Evolutionary conservation across 257 asterid genomes (phyloP), one percentile per base, ranked within the genome.

Genomic region (Cruciata laevipes): DNA sequence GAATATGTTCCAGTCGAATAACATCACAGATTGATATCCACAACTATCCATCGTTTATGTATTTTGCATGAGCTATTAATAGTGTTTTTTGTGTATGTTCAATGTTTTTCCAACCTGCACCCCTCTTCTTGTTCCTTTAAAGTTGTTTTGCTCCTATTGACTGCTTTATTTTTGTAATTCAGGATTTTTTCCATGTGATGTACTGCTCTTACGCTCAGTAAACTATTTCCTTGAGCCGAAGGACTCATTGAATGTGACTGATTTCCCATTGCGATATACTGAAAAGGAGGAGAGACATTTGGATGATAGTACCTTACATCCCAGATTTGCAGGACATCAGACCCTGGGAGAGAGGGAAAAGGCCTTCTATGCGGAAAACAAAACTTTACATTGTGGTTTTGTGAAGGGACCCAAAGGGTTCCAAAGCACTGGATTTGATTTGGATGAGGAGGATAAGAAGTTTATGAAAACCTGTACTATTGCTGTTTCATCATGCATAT

Each of bases 321-420:
- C 83, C 72, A 82, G 81, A 71, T 94, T 94, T 83, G 96, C 96
- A 69, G 99, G 99, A 59, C 91, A 90, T 75, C 96, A 82, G 71
- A 83, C 86, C 49, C 83, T 85, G 68, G 77, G 70, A 72, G 95
- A 83, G 71, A 82, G 98, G 80, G 91, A 89, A 76, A 71, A 82
- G 65, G 85, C 97, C 68, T 92, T 83, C 77, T 75, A 72, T 73
- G 98, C 93, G 44, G 79, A 68, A 66, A 83, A 83, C 78, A 89
- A 86, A 69, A 86, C 93, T 77, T 76, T 92, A 76, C 89, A 83
- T 74, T 89, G 97, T 82, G 98, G 98, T 81, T 92, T 92, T 80
- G 93, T 87, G 42, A 78, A 82, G 24, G 87, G 84, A 51, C 77
- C 82, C 47, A 80, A 77, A 57, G 88, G 83, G 71, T 74, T 71